A percentile compares a stretch with the other conserved stretches of the same genome.
Evolutionary conservation across 169 alveolate species (phyloP).

Genomic region (Cryptosporidium ubiquitum): DNA sequence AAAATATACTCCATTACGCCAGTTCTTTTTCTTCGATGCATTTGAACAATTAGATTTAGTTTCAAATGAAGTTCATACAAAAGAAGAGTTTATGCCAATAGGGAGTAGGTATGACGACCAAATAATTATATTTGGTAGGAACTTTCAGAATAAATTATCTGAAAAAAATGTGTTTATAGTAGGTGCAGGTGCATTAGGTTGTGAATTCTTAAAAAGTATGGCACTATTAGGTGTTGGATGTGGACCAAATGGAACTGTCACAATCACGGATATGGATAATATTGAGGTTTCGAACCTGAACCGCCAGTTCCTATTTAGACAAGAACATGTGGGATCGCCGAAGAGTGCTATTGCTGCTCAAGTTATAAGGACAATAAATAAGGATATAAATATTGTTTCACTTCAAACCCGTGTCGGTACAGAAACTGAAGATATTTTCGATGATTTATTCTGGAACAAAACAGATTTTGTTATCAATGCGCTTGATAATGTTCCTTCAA

Average conservation of each 20-base stretch:
- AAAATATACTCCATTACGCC: constrained; percentile 96
- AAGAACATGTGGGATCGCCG: constrained; percentile 80
- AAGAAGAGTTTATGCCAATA: constrained; percentile 80
- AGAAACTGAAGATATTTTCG: constrained; percentile 95
- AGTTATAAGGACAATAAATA: constrained; percentile 90
- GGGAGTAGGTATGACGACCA: constrained; percentile 91
- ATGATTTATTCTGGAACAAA: constrained; percentile 97
- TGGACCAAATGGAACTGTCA: constrained; percentile 85
- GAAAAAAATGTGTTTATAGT: constrained; percentile 88
- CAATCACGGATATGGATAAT: constrained; percentile 97
- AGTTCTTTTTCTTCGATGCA: constrained; percentile 96
- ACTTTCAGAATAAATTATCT: constrained; percentile 83
- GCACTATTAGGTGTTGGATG: constrained; percentile 96
- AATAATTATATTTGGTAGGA: constrained; percentile 90
- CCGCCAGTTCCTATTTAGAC: constrained; percentile 97
- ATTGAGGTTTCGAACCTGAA: constrained; percentile 97
- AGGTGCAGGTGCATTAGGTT: constrained; percentile 99
- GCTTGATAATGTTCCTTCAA: constrained; percentile 95
- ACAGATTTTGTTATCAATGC: constrained; percentile 96
- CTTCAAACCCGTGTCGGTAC: constrained; percentile 92
- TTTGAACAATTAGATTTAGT: constrained; percentile 86
- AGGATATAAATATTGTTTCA: constrained; percentile 83
- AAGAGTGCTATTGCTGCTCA: constrained; percentile 84
- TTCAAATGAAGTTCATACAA: constrained; percentile 60
- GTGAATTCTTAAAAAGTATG: constrained; percentile 96